A percentile compares a stretch with the other conserved stretches of the same genome.
These are phyloP conservation scores for Aspergillus costaricaensis DNA, from an alignment of 2,329 filamentous ascomycete genomes.

Conservation along the genomic window DNA sequence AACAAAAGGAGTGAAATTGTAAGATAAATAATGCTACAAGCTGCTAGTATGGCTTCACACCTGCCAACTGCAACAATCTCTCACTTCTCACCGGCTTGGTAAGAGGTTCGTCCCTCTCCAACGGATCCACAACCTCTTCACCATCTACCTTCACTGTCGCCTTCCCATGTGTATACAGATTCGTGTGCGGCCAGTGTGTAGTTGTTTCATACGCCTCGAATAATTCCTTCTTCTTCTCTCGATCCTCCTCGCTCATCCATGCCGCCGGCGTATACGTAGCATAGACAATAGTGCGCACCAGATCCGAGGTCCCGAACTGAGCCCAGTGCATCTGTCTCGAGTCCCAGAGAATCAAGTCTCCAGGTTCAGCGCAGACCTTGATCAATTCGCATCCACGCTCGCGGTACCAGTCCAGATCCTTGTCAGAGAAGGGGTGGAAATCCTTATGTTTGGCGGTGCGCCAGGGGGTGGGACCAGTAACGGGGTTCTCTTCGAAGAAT, in stretches of 20 bases:
- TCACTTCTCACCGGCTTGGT: slow-evolving; percentile 4
- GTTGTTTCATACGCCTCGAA: slow-evolving; percentile 1
- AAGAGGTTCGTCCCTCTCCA: slow-evolving; percentile 7
- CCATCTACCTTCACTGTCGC: slow-evolving; percentile 1
- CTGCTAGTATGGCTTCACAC: not conserved
- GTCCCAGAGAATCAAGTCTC: slow-evolving; percentile 7
- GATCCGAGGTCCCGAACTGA: slow-evolving; percentile 1
- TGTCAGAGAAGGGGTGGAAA: slow-evolving; percentile 4
- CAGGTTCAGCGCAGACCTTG: slow-evolving; percentile 4
- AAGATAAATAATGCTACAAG: not conserved
- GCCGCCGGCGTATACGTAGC: slow-evolving; percentile 1
- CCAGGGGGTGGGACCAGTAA: slow-evolving; percentile 5
- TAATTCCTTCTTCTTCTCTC: not conserved
- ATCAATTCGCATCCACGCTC: slow-evolving; percentile 3
- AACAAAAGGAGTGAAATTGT: not conserved
- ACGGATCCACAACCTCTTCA: not conserved
- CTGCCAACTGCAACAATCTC: slow-evolving; percentile 3
- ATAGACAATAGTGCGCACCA: slow-evolving; percentile 5
- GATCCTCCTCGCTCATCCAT: slow-evolving; percentile 5
- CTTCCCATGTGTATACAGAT: slow-evolving; percentile 2
- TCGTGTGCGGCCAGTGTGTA: slow-evolving; percentile 5
- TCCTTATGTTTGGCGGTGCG: slow-evolving; percentile 7
- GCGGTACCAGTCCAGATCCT: not conserved
- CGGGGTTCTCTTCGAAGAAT: slow-evolving; percentile 3
- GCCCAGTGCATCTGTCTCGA: slow-evolving; percentile 9